A percentile compares a stretch with the other conserved stretches of the same genome.
Conservation (phyloP, 495 filamentous ascomycete species). For the Penicillium longicatenatum region DNA sequence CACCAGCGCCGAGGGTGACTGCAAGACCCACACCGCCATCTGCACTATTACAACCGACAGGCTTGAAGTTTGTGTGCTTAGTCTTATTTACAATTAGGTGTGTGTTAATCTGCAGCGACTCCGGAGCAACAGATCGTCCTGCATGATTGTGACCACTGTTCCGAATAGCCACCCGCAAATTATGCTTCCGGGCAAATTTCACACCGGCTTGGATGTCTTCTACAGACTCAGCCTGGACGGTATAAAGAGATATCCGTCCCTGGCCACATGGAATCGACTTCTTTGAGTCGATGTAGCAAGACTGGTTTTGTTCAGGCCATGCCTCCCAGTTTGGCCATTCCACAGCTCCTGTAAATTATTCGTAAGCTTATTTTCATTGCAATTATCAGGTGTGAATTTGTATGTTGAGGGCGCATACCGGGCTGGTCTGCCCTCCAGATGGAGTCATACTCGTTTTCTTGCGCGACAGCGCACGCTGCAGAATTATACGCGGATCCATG, state of each 20-base stretch:
- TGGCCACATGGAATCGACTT: constrained; percentile 24
- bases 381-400: background rate
- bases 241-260: constrained; percentile 41
- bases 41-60: background rate
- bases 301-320: constrained; percentile 55
- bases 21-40: constrained; percentile 2
- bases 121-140: constrained; percentile 54
- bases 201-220: constrained; percentile 42
- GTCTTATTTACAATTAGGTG: constrained; percentile 1
- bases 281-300: constrained; percentile 55
- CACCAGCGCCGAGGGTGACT: constrained; percentile 56
- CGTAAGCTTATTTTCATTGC: background rate
- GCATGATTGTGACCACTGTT: constrained; percentile 59
- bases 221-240: constrained; percentile 28
- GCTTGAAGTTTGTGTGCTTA: constrained; percentile 1
- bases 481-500: background rate
- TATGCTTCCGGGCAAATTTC: constrained; percentile 23
- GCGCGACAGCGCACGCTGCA: background rate
- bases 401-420: background rate
- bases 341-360: constrained; percentile 35
- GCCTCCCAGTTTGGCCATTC: constrained; percentile 52
- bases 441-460: background rate
- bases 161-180: constrained; percentile 52
- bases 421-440: background rate
- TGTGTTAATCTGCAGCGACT: constrained; percentile 55